Base-by-base conservation (phyloP, 192 early-diverging fungal genomes). In the Spizellomyces punctatus region DNA sequence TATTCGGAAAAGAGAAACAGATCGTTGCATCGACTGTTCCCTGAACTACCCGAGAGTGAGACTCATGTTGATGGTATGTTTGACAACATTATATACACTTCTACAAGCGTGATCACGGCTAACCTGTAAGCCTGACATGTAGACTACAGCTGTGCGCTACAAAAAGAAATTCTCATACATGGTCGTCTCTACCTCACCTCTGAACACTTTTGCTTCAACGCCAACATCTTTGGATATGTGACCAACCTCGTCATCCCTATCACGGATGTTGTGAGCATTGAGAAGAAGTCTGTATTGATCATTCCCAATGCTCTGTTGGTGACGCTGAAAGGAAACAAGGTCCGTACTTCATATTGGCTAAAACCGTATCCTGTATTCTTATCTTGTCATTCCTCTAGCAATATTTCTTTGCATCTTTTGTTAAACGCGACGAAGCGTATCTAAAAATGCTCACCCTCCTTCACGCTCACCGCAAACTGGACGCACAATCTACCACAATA, bases 121-220 rank as follows among this genome's bases (percentile, higher is more conserved):
- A 36, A 36, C 3, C 27, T 36, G 27, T 36, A 36, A 0, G 0
- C 27, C 4, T 61, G 21, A 10, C 2, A 10, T 36, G 2, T 59
- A 70, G 72, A 73, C 56, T 74, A 52, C 50, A 54, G 66, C 0
- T 96, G 95, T 62, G 95, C 95, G 1, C 78, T 94, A 49, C 93
- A 96, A 78, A 91, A 92, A 54, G 95, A 96, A 50, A 96, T 96
- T 56, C 81, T 96, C 2, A 88, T 92, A 6, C 95, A 96, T 61
- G 95, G 95, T 8, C 83, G 92, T 42, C 68, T 96, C 58, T 95
- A 94, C 75, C 81, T 96, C 73, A 94, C 93, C 8, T 85, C 90
- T 65, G 86, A 85, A 69, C 82, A 90, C 76, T 73, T 95, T 47
- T 94, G 91, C 78, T 96, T 96, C 75, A 87, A 90, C 78, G 90